Evolutionary conservation across 2,329 filamentous ascomycete genomes (phyloP).

Genomic region (Fusarium falciforme): DNA sequence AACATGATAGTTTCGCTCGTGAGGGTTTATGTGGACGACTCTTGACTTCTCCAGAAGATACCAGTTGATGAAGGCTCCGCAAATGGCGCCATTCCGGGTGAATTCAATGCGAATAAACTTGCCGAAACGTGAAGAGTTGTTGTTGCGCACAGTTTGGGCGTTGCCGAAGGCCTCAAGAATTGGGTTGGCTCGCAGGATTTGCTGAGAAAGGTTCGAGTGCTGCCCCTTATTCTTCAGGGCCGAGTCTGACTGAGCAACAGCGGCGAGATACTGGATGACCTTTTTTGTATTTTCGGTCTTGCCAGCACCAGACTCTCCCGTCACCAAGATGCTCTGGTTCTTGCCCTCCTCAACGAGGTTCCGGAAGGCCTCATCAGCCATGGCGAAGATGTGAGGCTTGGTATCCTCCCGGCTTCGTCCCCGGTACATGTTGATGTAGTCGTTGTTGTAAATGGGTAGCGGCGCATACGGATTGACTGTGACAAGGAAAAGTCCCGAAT

Average conservation of each 20-base stretch:
- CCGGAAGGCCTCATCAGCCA: constrained; percentile 96
- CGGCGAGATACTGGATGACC: constrained; percentile 97
- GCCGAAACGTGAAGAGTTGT: constrained; percentile 97
- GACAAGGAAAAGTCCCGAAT: constrained; percentile 95
- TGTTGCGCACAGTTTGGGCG: constrained; percentile 96
- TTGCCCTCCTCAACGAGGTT: constrained; percentile 94
- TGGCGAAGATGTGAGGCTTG: constrained; percentile 96
- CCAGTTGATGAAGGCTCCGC: constrained; percentile 98
- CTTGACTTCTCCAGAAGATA: constrained; percentile 98
- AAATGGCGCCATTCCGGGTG: constrained; percentile 86
- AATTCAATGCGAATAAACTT: constrained; percentile 99
- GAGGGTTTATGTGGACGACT: constrained; percentile 86
- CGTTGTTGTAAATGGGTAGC: constrained; percentile 93
- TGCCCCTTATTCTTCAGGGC: constrained; percentile 69
- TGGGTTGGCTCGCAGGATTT: constrained; percentile 95
- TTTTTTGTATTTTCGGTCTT: constrained; percentile 99
- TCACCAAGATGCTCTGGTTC: constrained; percentile 98
- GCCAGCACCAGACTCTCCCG: constrained; percentile 95
- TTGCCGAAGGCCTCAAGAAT: constrained; percentile 99
- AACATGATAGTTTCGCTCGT: constrained; percentile 95
- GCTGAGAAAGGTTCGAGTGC: constrained; percentile 90
- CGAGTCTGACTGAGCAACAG: constrained; percentile 88
- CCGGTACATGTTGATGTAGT: constrained; percentile 98
- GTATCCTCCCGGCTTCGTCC: constrained; percentile 92
- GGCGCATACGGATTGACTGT: constrained; percentile 97